These are phyloP conservation scores for Pichia sp. DNA, from an alignment of 1,139 yeast genomes.

Conservation along the genomic window DNA sequence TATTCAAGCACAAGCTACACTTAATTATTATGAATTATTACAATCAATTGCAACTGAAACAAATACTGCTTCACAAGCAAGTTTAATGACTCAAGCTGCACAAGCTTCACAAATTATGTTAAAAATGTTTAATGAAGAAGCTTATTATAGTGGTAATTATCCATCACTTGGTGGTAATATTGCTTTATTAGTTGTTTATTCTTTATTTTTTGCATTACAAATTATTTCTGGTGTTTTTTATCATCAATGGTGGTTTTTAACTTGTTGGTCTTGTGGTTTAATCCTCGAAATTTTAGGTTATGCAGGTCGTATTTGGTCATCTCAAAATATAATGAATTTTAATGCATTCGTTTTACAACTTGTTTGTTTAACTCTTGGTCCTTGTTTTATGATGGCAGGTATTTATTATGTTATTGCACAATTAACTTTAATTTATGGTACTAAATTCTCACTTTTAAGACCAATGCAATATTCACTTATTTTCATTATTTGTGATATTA, in stretches of 20 bases:
- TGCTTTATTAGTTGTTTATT: conserved; percentile 45
- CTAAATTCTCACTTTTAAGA: conserved; percentile 50
- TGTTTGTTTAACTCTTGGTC: conserved; percentile 70
- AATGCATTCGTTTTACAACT: conserved; percentile 58
- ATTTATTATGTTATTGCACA: conserved; percentile 74
- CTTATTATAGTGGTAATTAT: conserved; percentile 35
- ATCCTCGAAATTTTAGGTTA: conserved; percentile 69
- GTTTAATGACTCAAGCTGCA: conserved; percentile 33
- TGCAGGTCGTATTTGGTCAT: conserved; percentile 48
- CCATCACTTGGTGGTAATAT: conserved; percentile 44
- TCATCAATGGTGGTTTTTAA: conserved; percentile 70
- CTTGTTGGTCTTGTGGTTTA: conserved; percentile 54
- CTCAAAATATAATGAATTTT: conserved; percentile 35
- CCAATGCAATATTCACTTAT: conserved; percentile 78
- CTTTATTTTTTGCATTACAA: conserved; percentile 38
- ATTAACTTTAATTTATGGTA: conserved; percentile 63
- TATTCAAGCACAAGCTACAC: conserved; percentile 36
- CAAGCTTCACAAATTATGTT: conserved; percentile 32
- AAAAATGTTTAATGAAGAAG: conserved; percentile 23
- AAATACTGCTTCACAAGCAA: conserved; percentile 24
- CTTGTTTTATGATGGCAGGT: conserved; percentile 88
- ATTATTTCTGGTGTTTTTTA: conserved; percentile 37
- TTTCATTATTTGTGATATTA: conserved; percentile 27
- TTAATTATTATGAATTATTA: conserved; percentile 32
- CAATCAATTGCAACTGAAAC: conserved; percentile 39